Percentiles rank a stretch among this genome's conserved stretches.
Conservation (phyloP, 345 rosid genomes). For the Turnera subulata region DNA sequence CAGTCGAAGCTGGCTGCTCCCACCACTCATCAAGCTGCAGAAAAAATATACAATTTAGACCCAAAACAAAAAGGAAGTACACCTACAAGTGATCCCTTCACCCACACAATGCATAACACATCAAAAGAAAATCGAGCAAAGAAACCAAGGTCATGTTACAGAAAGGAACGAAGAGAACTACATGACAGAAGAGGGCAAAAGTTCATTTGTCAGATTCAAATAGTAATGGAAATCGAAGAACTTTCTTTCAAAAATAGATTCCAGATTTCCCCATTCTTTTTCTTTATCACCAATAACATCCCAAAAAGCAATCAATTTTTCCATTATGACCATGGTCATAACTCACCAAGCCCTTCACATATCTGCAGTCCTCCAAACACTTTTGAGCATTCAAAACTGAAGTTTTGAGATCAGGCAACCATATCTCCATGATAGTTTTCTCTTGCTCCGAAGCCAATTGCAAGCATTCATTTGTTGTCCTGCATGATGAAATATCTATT, state of each 20-base stretch:
- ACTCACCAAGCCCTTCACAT: slow-evolving; percentile 81
- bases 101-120: too few relatives aligned
- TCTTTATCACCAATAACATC: too few relatives aligned
- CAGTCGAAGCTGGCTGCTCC: slow-evolving; percentile 93
- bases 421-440: slow-evolving; percentile 57
- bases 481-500: too few relatives aligned
- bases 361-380: slow-evolving; percentile 68
- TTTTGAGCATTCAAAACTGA: slow-evolving; percentile 67
- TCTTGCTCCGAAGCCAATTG: slow-evolving; percentile 84
- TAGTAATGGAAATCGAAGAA: too few relatives aligned
- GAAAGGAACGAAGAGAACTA: not conserved
- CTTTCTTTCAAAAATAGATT: too few relatives aligned
- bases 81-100: not conserved
- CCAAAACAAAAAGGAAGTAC: not conserved
- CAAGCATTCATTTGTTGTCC: slow-evolving; percentile 76
- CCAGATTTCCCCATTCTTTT: too few relatives aligned
- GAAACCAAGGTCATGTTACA: not conserved
- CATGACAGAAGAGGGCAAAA: too few relatives aligned
- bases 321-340: not conserved
- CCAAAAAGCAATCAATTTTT: too few relatives aligned
- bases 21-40: slow-evolving; percentile 91
- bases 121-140: not conserved
- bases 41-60: slow-evolving; percentile 9
- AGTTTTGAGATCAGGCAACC: slow-evolving; percentile 85
- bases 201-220: too few relatives aligned